Conservation (phyloP, 2,329 filamentous ascomycete species). For the Trichoderma cornu-damae region DNA sequence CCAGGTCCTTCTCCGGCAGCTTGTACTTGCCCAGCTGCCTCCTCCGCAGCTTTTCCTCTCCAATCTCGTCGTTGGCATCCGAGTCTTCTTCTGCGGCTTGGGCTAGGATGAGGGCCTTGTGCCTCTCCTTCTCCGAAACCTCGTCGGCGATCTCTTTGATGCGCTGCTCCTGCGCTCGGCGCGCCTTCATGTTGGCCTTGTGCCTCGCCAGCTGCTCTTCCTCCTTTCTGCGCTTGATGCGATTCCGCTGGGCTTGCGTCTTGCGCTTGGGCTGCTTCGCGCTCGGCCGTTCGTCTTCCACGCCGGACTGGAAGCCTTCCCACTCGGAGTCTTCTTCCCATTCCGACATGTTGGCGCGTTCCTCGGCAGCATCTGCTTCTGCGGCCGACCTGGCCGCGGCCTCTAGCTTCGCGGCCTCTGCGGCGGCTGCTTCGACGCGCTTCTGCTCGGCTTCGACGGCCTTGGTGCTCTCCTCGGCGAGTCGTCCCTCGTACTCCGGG, state of each 20-base stretch:
- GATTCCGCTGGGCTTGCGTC: conserved; percentile 80
- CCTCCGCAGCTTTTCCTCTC: conserved; percentile 61
- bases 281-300: conserved; percentile 57
- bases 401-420: conserved; percentile 62
- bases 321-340: conserved; percentile 88
- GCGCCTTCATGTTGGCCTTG: conserved; percentile 68
- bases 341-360: conserved; percentile 58
- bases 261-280: conserved; percentile 75
- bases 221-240: conserved; percentile 81
- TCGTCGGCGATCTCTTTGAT: conserved; percentile 67
- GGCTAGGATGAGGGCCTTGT: conserved; percentile 39
- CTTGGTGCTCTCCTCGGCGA: conserved; percentile 69
- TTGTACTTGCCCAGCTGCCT: conserved; percentile 68
- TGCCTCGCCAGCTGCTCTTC: conserved; percentile 72
- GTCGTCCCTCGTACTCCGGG: conserved; percentile 73
- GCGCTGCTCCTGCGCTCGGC: conserved; percentile 64
- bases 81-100: conserved; percentile 32
- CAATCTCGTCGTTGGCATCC: conserved; percentile 51
- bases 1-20: conserved; percentile 72
- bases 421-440: conserved; percentile 61
- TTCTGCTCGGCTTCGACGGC: conserved; percentile 74
- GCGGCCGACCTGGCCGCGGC: conserved; percentile 65
- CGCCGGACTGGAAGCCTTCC: conserved; percentile 83
- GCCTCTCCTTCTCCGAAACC: conserved; percentile 52
- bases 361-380: conserved; percentile 68